Percentiles rank a stretch among this genome's conserved stretches.
Evolutionary conservation across 352 stramenopile genomes (phyloP).

Genomic region (Phytophthora melonis): DNA sequence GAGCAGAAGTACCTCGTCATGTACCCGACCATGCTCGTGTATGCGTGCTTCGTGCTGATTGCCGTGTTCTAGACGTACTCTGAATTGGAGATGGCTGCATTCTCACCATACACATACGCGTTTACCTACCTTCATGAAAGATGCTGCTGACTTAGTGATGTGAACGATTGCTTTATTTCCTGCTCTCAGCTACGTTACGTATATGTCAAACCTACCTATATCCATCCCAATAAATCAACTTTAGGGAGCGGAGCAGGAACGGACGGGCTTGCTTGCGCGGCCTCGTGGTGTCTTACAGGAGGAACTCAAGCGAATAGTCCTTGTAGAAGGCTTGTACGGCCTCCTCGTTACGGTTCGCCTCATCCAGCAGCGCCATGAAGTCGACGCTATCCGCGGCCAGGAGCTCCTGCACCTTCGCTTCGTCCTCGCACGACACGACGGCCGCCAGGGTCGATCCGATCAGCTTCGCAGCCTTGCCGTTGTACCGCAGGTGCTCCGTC

Average conservation of each 20-base stretch:
- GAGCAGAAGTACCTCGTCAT: conserved; percentile 98
- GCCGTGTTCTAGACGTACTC: conserved; percentile 94
- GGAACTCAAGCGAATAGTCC: conserved; percentile 52
- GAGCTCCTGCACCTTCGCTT: conserved; percentile 54
- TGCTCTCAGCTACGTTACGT: conserved; percentile 36
- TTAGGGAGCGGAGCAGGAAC: conserved; percentile 24
- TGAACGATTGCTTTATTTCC: conserved; percentile 23
- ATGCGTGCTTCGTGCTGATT: conserved; percentile 99
- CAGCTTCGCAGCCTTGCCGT: conserved; percentile 74
- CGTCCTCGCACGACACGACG: conserved; percentile 44
- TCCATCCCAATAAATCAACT: conserved; percentile 40
- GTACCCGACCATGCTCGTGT: conserved; percentile 97
- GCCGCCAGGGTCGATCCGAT: conserved; percentile 57
- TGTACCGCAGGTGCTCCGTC: conserved; percentile 57
- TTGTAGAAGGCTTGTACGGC: conserved; percentile 51
- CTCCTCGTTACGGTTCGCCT: conserved; percentile 49
- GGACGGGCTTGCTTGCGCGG: conserved; percentile 30
- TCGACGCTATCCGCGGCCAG: conserved; percentile 45
- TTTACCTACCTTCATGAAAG: neutral
- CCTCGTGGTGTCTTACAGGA: conserved; percentile 40
- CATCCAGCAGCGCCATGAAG: conserved; percentile 52
- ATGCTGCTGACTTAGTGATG: neutral
- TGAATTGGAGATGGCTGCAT: neutral
- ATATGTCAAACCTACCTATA: conserved; percentile 41
- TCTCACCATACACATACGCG: neutral